These are phyloP conservation scores for Shiraia sp. DNA, from an alignment of 2,329 filamentous ascomycete species.

Conservation along the genomic window DNA sequence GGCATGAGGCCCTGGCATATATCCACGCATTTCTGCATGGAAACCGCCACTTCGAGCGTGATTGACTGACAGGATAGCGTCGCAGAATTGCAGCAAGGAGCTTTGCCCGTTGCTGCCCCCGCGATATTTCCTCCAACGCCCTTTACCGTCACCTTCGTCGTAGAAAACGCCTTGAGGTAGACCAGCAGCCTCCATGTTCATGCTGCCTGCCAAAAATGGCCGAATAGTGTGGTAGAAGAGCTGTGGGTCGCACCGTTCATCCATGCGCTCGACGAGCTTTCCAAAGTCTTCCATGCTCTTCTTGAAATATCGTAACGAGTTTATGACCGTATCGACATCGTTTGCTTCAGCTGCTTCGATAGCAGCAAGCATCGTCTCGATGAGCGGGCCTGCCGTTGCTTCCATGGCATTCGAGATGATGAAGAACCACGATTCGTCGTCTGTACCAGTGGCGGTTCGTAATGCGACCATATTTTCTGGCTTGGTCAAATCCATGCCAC, in stretches of 20 bases:
- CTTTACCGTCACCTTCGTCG: slow-evolving; percentile 53
- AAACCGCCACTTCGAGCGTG: slow-evolving; percentile 47
- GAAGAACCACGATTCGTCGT: slow-evolving; percentile 51
- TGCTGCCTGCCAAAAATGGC: slow-evolving; percentile 57
- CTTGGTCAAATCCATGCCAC: slow-evolving; percentile 25
- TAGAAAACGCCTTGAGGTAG: slow-evolving; percentile 58
- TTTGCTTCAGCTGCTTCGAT: slow-evolving; percentile 50
- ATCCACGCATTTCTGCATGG: slow-evolving; percentile 55
- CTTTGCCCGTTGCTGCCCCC: slow-evolving; percentile 61
- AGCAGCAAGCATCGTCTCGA: slow-evolving; percentile 52
- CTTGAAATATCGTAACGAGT: slow-evolving; percentile 47
- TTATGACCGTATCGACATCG: slow-evolving; percentile 44
- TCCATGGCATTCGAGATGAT: slow-evolving; percentile 59
- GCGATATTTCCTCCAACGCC: slow-evolving; percentile 55
- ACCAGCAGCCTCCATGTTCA: slow-evolving; percentile 57
- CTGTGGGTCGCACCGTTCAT: slow-evolving; percentile 53
- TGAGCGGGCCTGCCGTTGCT: slow-evolving; percentile 52
- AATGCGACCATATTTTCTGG: slow-evolving; percentile 36
- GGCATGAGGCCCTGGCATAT: slow-evolving; percentile 59
- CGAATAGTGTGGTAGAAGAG: slow-evolving; percentile 58
- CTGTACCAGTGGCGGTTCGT: slow-evolving; percentile 37
- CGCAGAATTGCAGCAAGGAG: slow-evolving; percentile 58
- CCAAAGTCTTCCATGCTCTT: slow-evolving; percentile 48
- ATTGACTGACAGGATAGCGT: slow-evolving; percentile 56
- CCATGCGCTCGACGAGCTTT: slow-evolving; percentile 54